These are phyloP conservation scores for Coniophora puteana DNA, from an alignment of 1,284 basidiomycete genomes.

Conservation along the genomic window DNA sequence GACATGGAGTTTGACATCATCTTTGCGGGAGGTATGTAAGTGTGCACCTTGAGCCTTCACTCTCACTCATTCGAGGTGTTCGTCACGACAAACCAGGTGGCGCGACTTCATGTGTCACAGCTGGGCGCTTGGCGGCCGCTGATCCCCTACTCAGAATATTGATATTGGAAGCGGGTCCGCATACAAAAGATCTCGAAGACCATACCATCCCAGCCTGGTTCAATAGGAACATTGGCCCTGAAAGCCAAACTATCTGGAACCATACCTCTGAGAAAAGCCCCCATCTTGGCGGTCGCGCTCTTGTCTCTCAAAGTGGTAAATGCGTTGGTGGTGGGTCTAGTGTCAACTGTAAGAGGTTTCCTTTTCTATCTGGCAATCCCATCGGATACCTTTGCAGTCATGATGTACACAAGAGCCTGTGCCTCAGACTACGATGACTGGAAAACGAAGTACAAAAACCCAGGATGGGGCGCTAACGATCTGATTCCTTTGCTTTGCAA, in stretches of 20 bases:
- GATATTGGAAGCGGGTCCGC: slow-evolving; percentile 37
- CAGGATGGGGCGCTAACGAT: slow-evolving; percentile 48
- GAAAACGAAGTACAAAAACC: slow-evolving; percentile 41
- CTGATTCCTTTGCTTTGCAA: slow-evolving; percentile 48
- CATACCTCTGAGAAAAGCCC: slow-evolving; percentile 39
- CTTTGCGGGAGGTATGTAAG: slow-evolving; percentile 24
- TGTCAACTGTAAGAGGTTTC: slow-evolving; percentile 46
- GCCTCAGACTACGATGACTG: slow-evolving; percentile 58
- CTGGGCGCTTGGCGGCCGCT: slow-evolving; percentile 39
- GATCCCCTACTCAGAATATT: slow-evolving; percentile 37
- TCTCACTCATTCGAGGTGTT: slow-evolving; percentile 2
- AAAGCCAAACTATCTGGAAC: slow-evolving; percentile 34
- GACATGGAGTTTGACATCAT: slow-evolving; percentile 25
- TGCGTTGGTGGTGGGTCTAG: slow-evolving; percentile 57
- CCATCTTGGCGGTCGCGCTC: slow-evolving; percentile 38
- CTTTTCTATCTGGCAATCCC: not conserved
- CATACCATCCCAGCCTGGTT: slow-evolving; percentile 31
- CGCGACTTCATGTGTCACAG: slow-evolving; percentile 36
- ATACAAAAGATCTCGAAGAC: slow-evolving; percentile 24
- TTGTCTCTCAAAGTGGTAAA: slow-evolving; percentile 41
- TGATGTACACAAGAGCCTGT: slow-evolving; percentile 49
- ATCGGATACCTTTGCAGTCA: slow-evolving; percentile 34
- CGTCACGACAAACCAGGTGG: no score
- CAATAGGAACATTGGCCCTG: slow-evolving; percentile 21
- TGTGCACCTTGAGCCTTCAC: slow-evolving; percentile 3